A percentile compares a stretch with the other conserved stretches of the same genome.
Evolutionary conservation across 2,329 filamentous ascomycete species (phyloP).

Genomic region (Diaporthe sp.): DNA sequence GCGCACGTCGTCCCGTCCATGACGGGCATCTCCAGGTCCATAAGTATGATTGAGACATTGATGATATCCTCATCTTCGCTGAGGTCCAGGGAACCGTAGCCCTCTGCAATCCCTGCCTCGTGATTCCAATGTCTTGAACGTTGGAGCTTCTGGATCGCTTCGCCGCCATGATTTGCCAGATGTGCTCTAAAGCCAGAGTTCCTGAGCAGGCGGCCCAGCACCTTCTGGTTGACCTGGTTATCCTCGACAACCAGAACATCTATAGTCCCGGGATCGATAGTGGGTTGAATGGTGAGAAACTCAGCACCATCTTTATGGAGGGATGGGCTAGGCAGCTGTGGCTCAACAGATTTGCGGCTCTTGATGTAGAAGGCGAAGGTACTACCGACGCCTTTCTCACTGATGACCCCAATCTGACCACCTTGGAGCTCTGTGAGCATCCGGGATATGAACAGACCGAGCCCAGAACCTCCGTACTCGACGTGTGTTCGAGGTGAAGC

Average conservation of each 20-base stretch:
- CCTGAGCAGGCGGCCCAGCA: constrained; percentile 72
- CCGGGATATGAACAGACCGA: constrained; percentile 83
- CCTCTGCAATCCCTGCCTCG: constrained; percentile 18
- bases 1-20: constrained; percentile 86
- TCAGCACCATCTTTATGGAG: constrained; percentile 42
- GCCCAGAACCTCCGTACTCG: constrained; percentile 82
- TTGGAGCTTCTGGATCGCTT: constrained; percentile 68
- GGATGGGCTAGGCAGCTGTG: constrained; percentile 48
- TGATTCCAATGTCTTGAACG: constrained; percentile 67
- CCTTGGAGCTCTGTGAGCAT: constrained; percentile 83
- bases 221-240: constrained; percentile 76
- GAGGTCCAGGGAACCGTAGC: constrained; percentile 14
- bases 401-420: constrained; percentile 81
- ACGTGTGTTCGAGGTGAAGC: constrained; percentile 81
- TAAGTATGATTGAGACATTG: constrained; percentile 76
- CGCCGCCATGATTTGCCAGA: constrained; percentile 72
- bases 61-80: constrained; percentile 60
- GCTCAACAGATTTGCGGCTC: constrained; percentile 61
- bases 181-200: constrained; percentile 71
- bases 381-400: constrained; percentile 75
- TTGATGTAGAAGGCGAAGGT: constrained; percentile 84
- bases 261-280: constrained; percentile 53
- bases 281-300: constrained; percentile 37
- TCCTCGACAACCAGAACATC: constrained; percentile 77
- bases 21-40: constrained; percentile 86